A percentile compares a stretch with the other conserved stretches of the same genome.
These are phyloP conservation scores for Salinomyces thailandicus DNA, from an alignment of 2,329 filamentous ascomycete species.

Conservation along the genomic window DNA sequence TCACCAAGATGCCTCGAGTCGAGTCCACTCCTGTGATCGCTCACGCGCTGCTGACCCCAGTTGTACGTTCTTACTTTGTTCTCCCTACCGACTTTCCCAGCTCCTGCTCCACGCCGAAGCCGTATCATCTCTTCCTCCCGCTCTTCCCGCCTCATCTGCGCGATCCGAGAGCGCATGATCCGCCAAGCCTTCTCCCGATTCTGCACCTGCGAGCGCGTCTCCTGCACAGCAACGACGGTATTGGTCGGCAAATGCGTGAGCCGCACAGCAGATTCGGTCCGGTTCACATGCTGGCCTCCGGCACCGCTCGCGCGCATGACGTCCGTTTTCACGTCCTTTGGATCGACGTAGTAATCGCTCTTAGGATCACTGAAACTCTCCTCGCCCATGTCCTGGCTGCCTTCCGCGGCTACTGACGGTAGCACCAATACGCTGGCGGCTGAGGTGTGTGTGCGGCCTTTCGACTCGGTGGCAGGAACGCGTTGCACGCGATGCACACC, in stretches of 20 bases:
- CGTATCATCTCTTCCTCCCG: constrained; percentile 69
- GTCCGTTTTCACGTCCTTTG: constrained; percentile 70
- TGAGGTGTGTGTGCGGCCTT: constrained; percentile 86
- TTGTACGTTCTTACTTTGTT: constrained; percentile 96
- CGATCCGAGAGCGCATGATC: constrained; percentile 69
- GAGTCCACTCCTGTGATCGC: constrained; percentile 72
- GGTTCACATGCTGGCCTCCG: constrained; percentile 96
- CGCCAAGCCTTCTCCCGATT: constrained; percentile 85
- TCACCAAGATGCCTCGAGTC: constrained; percentile 72
- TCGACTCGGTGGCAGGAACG: constrained; percentile 80
- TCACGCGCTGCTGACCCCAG: constrained; percentile 66
- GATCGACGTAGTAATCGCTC: constrained; percentile 84
- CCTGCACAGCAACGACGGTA: constrained; percentile 83
- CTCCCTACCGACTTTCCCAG: constrained; percentile 70
- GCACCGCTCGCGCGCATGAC: constrained; percentile 88
- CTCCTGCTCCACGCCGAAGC: constrained; percentile 66
- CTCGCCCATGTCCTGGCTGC: constrained; percentile 40
- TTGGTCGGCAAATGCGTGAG: constrained; percentile 84
- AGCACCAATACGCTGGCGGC: constrained; percentile 88
- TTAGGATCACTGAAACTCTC: constrained; percentile 67
- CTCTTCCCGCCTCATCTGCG: constrained; percentile 67
- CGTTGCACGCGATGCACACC: constrained; percentile 94
- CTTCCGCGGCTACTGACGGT: constrained; percentile 60
- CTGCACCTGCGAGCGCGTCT: constrained; percentile 77
- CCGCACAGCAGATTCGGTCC: constrained; percentile 89